Evolutionary conservation across 176 grass and related monocot species (phyloP).

Genomic region (Ensete glaucum): DNA sequence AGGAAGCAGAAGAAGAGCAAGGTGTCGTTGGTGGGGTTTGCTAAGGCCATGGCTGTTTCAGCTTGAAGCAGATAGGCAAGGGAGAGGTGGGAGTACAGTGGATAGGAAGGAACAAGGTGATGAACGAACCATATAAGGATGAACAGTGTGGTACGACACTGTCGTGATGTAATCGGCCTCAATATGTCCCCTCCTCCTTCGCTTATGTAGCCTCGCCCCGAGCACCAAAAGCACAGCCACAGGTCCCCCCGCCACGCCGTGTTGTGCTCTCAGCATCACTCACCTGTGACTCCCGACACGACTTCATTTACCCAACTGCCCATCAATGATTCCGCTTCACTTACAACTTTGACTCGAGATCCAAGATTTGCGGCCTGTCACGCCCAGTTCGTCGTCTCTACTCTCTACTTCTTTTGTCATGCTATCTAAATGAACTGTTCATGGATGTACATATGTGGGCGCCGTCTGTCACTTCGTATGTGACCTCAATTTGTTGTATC

Average conservation of each 20-base stretch:
- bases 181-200: background rate
- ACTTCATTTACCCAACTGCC: background rate
- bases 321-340: background rate
- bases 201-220: no score
- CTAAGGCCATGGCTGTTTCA: background rate
- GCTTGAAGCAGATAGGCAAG: background rate
- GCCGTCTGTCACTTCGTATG: no score
- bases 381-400: background rate
- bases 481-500: no score
- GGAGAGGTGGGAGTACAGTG: background rate
- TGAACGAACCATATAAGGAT: no score
- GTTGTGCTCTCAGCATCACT: background rate
- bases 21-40: background rate
- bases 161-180: background rate
- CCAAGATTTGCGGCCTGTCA: background rate
- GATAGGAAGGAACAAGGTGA: background rate
- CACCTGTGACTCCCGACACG: no score
- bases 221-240: background rate
- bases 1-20: background rate
- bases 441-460: no score
- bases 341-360: background rate
- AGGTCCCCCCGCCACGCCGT: background rate
- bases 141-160: no score
- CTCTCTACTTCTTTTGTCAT: background rate
- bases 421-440: no score